Conservation (phyloP, 371 early-diverging fungal genomes). For the Rhizopus delemar region DNA sequence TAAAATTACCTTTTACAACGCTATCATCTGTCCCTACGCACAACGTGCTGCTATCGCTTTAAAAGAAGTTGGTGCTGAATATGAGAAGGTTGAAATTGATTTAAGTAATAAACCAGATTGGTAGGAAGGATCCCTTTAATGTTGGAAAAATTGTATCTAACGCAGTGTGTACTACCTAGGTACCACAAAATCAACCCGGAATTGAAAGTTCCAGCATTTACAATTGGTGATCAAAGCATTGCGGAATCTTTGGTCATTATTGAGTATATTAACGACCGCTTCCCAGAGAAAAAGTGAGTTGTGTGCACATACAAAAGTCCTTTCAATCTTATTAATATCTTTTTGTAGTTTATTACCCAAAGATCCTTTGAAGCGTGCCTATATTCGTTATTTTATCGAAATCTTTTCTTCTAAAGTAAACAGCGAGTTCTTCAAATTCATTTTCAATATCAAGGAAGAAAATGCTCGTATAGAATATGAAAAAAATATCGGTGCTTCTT, state of each 20-base stretch:
- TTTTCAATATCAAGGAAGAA: constrained; percentile 27
- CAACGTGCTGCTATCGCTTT: constrained; percentile 63
- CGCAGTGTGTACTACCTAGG: constrained; percentile 17
- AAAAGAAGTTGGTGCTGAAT: constrained; percentile 48
- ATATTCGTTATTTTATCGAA: constrained; percentile 60
- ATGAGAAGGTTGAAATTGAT: constrained; percentile 59
- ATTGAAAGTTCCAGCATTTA: constrained; percentile 54
- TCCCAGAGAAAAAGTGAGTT: constrained; percentile 51
- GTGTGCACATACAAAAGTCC: background rate
- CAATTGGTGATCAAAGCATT: constrained; percentile 35
- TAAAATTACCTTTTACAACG: constrained; percentile 54
- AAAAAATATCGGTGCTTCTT: constrained; percentile 19
- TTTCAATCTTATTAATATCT: background rate
- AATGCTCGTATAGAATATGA: constrained; percentile 26
- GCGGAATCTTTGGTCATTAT: constrained; percentile 56
- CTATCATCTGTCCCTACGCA: constrained; percentile 62
- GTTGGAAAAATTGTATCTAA: background rate
- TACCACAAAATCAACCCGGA: constrained; percentile 55
- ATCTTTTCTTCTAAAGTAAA: constrained; percentile 42
- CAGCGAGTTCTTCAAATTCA: constrained; percentile 29
- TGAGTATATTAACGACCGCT: constrained; percentile 52
- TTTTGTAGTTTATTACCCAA: constrained; percentile 36
- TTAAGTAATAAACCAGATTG: constrained; percentile 65
- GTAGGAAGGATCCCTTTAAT: constrained; percentile 23
- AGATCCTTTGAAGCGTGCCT: constrained; percentile 49